Evolutionary conservation across 257 asterid genomes (phyloP).

Genomic region (Primulina eburnea): DNA sequence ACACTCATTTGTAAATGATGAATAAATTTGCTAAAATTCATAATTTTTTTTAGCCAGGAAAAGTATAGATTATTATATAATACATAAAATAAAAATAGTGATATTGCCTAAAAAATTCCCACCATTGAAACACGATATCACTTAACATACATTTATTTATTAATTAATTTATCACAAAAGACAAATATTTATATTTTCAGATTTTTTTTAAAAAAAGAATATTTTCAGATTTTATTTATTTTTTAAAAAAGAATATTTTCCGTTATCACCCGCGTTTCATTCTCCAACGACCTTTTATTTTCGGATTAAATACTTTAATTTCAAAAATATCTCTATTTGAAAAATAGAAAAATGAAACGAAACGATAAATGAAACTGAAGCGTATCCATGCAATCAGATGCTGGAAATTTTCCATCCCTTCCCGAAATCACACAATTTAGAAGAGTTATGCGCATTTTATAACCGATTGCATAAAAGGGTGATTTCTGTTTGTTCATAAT

Average conservation of each 20-base stretch:
- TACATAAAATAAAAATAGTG: too few relatives aligned
- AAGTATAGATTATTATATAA: too few relatives aligned
- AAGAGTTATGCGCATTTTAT: constrained; percentile 3
- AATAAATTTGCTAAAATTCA: too few relatives aligned
- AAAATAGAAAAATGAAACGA: background rate
- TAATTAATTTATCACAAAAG: too few relatives aligned
- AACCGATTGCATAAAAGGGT: constrained; percentile 14
- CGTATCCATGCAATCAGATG: constrained; percentile 19
- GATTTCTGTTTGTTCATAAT: background rate
- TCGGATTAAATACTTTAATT: background rate
- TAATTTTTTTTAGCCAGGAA: too few relatives aligned
- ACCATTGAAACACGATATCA: too few relatives aligned
- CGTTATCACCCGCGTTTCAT: constrained; percentile 10
- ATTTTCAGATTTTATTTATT: too few relatives aligned
- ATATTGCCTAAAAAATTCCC: too few relatives aligned
- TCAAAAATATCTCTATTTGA: background rate
- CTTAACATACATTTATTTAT: too few relatives aligned
- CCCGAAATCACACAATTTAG: constrained; percentile 21
- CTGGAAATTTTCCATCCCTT: background rate
- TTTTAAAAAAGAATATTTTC: background rate
- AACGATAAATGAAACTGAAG: constrained; percentile 9
- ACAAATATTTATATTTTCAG: too few relatives aligned
- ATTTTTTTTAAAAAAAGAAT: too few relatives aligned
- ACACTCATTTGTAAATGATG: too few relatives aligned
- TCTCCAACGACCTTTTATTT: background rate